phyloP scores from a whole-genome alignment of 176 grass and related monocot genomes.

The Hordeum marinum region DNA sequence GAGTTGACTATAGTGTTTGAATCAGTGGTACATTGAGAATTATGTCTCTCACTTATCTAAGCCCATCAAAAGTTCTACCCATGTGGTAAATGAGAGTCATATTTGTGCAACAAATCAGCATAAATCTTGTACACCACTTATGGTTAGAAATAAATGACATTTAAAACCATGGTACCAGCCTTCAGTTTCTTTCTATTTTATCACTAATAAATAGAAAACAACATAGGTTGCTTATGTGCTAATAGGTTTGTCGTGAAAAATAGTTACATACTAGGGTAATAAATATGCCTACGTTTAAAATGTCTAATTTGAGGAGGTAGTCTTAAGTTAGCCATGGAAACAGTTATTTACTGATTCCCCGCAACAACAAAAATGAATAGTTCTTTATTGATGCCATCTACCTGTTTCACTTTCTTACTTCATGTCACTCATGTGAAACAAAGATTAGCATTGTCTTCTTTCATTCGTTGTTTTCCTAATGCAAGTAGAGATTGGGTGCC shows the following conservation, averaged over 20 bases:
- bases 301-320: neutral
- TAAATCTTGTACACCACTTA: neutral
- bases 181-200: neutral
- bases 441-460: neutral
- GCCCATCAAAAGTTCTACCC: no score
- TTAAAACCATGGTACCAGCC: neutral
- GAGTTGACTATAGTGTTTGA: neutral
- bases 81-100: neutral
- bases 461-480: conserved; percentile 6
- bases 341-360: neutral
- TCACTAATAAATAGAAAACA: neutral
- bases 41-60: no score
- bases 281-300: neutral
- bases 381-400: neutral
- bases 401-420: neutral
- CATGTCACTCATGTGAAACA: neutral
- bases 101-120: neutral
- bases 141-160: neutral
- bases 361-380: neutral
- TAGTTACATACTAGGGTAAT: neutral
- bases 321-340: neutral
- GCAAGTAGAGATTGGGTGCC: conserved; percentile 26
- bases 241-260: neutral
- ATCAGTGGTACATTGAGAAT: no score
- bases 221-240: neutral